These are phyloP conservation scores for Pseudonitzschia delicatissima DNA, from an alignment of 108 stramenopile species.

Conservation along the genomic window DNA sequence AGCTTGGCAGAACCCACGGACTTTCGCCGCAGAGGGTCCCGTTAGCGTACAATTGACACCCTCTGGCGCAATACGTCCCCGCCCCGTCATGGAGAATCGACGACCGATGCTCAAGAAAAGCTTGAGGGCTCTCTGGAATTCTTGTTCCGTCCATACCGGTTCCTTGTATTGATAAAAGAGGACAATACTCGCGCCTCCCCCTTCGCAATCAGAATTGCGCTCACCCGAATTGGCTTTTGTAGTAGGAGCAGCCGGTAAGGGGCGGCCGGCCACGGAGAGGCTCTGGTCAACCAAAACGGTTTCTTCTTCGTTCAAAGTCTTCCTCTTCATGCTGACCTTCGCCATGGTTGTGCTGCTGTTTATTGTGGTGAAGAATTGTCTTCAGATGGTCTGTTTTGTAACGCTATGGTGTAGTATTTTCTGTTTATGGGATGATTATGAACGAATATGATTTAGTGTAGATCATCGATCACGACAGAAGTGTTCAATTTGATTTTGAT, in stretches of 20 bases:
- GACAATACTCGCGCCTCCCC: slow-evolving; percentile 41
- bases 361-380: no score
- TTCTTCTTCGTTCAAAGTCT: background rate
- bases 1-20: slow-evolving; percentile 50
- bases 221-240: background rate
- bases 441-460: no score
- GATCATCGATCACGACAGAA: no score
- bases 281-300: slow-evolving; percentile 4
- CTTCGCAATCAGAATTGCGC: background rate
- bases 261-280: background rate
- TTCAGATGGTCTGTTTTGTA: no score
- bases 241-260: background rate
- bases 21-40: slow-evolving; percentile 36
- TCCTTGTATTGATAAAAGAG: slow-evolving; percentile 83
- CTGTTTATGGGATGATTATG: no score
- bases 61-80: slow-evolving; percentile 72
- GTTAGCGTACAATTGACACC: slow-evolving; percentile 83
- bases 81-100: slow-evolving; percentile 50
- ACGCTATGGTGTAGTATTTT: no score
- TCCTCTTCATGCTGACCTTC: background rate
- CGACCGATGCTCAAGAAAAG: slow-evolving; percentile 46
- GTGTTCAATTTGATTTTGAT: no score
- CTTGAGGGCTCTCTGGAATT: slow-evolving; percentile 53
- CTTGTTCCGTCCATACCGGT: slow-evolving; percentile 55
- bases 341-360: background rate